These are phyloP conservation scores for Coemansia sp. DNA, from an alignment of 192 early-diverging fungal genomes.

Conservation along the genomic window DNA sequence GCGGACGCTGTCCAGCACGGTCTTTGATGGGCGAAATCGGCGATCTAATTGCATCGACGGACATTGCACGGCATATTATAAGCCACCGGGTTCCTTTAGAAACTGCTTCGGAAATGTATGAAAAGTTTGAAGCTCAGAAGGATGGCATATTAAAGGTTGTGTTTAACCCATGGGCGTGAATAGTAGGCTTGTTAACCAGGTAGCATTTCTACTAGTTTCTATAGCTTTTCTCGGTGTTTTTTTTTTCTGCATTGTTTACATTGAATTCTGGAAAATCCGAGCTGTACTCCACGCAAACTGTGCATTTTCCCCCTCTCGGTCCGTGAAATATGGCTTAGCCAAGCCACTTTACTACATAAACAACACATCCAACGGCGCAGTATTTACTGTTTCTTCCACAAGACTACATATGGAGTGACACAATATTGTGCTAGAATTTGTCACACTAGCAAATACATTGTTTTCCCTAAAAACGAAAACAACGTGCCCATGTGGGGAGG, in stretches of 20 bases:
- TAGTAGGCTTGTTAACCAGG: background rate
- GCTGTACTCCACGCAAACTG: slow-evolving; percentile 1
- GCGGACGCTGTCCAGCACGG: slow-evolving; percentile 55
- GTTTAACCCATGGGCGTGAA: slow-evolving; percentile 28
- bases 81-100: slow-evolving; percentile 48
- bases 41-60: slow-evolving; percentile 20
- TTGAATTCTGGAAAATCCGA: background rate
- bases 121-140: slow-evolving; percentile 42
- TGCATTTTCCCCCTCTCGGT: background rate
- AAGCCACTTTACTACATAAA: no score
- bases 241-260: background rate
- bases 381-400: no score
- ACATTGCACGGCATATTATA: slow-evolving; percentile 41
- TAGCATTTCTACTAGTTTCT: background rate
- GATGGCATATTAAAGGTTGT: slow-evolving; percentile 32
- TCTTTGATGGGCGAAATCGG: slow-evolving; percentile 47
- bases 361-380: no score
- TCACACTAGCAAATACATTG: no score
- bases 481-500: no score
- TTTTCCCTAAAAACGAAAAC: no score
- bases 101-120: slow-evolving; percentile 51
- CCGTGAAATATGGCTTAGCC: no score
- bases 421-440: no score
- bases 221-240: background rate
- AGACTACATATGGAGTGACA: no score